Conservation (phyloP, 768 basidiomycete species). For the Cyclocybe cylindracea region DNA sequence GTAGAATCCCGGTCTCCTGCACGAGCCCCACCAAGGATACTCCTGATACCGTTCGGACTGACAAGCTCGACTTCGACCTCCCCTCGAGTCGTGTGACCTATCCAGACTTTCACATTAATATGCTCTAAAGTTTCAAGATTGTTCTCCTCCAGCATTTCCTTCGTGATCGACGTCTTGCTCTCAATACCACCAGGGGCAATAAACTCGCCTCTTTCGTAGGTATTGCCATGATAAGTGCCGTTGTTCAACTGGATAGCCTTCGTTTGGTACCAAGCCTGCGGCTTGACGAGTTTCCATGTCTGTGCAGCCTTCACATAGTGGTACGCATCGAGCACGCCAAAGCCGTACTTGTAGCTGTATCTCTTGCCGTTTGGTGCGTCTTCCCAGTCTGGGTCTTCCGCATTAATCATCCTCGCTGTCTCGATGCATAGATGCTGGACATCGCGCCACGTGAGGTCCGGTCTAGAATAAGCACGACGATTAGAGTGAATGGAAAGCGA, state of each 20-base stretch:
- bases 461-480: slow-evolving; percentile 44
- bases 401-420: slow-evolving; percentile 77
- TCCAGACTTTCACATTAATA: slow-evolving; percentile 90
- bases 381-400: slow-evolving; percentile 95
- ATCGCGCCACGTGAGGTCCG: slow-evolving; percentile 96
- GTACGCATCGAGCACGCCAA: slow-evolving; percentile 84
- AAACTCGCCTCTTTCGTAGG: slow-evolving; percentile 62
- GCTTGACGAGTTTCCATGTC: slow-evolving; percentile 86
- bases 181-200: slow-evolving; percentile 68
- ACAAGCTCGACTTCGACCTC: slow-evolving; percentile 90
- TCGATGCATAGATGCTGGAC: slow-evolving; percentile 87
- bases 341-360: slow-evolving; percentile 93
- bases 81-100: slow-evolving; percentile 81
- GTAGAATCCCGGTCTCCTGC: slow-evolving; percentile 58
- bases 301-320: slow-evolving; percentile 79
- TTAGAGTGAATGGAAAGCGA: slow-evolving; percentile 4
- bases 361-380: slow-evolving; percentile 64
- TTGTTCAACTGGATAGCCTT: slow-evolving; percentile 67
- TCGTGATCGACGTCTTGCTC: slow-evolving; percentile 65
- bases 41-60: slow-evolving; percentile 85
- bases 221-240: slow-evolving; percentile 57
- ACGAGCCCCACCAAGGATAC: slow-evolving; percentile 78
- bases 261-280: slow-evolving; percentile 88
- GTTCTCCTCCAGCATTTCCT: slow-evolving; percentile 61
- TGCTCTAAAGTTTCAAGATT: slow-evolving; percentile 94